These are phyloP conservation scores for Candida silvicultrix DNA, from an alignment of 805 yeast species.

Conservation along the genomic window DNA sequence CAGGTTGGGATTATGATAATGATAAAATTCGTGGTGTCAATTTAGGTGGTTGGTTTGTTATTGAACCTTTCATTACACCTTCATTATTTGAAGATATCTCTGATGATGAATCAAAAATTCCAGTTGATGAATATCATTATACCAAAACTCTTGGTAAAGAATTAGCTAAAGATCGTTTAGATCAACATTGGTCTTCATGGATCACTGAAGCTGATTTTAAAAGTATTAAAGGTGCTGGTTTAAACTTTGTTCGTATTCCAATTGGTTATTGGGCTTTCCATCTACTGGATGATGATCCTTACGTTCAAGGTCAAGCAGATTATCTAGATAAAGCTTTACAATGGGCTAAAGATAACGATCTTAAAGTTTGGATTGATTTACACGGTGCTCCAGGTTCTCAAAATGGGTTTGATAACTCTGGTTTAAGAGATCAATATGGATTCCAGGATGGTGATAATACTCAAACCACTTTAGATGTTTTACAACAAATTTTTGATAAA, in stretches of 20 bases:
- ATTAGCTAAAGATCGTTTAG: constrained; percentile 43
- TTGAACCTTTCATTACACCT: constrained; percentile 85
- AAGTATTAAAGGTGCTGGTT: constrained; percentile 52
- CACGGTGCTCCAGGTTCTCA: constrained; percentile 98
- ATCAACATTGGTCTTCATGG: constrained; percentile 75
- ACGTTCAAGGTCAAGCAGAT: constrained; percentile 71
- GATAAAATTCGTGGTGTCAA: constrained; percentile 53
- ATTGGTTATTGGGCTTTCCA: constrained; percentile 93
- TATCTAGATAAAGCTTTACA: constrained; percentile 71
- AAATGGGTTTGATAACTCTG: constrained; percentile 94
- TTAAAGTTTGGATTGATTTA: constrained; percentile 85
- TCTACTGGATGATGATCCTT: constrained; percentile 63
- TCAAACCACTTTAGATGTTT: constrained; percentile 46
- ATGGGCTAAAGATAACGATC: constrained; percentile 59
- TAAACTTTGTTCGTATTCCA: constrained; percentile 86
- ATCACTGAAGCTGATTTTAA: constrained; percentile 67
- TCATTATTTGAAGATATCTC: constrained; percentile 55
- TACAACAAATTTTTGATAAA: constrained; percentile 48
- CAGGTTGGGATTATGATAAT: constrained; percentile 14
- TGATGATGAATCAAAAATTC: constrained; percentile 35
- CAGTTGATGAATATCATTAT: constrained; percentile 81
- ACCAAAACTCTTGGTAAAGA: constrained; percentile 54
- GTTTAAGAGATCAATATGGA: constrained; percentile 55
- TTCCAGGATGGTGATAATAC: constrained; percentile 56
- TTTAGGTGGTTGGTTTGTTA: constrained; percentile 86